These are phyloP conservation scores for Zoysia pacifica DNA, from an alignment of 176 grass and related monocot species.

Conservation along the genomic window DNA sequence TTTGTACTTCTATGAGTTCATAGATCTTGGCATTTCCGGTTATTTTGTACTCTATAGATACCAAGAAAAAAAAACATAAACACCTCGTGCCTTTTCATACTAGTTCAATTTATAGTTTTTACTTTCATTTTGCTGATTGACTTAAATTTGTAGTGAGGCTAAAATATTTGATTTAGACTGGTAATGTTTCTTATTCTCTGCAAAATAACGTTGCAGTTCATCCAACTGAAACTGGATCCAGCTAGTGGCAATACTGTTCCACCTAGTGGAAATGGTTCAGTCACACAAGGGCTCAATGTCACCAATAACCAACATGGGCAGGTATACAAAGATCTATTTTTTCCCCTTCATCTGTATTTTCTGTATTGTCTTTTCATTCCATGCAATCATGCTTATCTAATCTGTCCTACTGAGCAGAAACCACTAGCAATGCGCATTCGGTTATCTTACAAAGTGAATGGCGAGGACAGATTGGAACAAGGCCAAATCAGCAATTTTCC, in stretches of 20 bases:
- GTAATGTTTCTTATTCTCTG: constrained; percentile 31
- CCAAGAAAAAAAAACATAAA: background rate
- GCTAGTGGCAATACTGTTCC: constrained; percentile 74
- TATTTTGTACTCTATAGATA: background rate
- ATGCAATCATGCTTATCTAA: constrained; percentile 1
- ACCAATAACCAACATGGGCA: constrained; percentile 90
- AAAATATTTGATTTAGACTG: constrained; percentile 14
- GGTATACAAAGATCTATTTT: constrained; percentile 45
- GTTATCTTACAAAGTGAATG: constrained; percentile 81
- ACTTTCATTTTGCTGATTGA: constrained; percentile 2
- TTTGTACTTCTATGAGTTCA: background rate
- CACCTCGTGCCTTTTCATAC: background rate
- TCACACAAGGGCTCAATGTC: constrained; percentile 67
- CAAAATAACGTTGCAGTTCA: constrained; percentile 54
- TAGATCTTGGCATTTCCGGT: constrained; percentile 1
- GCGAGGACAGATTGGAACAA: constrained; percentile 91
- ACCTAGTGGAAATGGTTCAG: constrained; percentile 62
- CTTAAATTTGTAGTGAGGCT: constrained; percentile 9
- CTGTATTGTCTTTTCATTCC: background rate
- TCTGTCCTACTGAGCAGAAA: constrained; percentile 57
- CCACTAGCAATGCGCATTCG: constrained; percentile 82
- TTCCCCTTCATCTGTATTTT: constrained; percentile 4
- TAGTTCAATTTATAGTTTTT: background rate
- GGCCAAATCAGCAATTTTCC: constrained; percentile 95
- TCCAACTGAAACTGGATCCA: constrained; percentile 80